phyloP scores from a whole-genome alignment of 352 stramenopile genomes.

The Elongisporangium undulatum region DNA sequence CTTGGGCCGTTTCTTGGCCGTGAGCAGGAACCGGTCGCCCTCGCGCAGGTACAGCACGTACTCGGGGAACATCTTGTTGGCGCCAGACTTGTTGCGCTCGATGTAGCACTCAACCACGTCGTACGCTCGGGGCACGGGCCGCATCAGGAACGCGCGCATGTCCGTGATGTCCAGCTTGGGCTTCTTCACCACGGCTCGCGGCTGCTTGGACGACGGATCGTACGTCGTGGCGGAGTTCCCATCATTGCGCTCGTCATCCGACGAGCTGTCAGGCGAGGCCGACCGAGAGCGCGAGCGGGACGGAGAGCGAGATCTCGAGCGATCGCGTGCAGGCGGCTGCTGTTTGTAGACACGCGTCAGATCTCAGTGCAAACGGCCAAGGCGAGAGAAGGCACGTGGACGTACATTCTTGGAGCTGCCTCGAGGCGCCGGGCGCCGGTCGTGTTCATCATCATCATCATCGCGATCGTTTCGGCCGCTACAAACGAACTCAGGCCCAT shows the following conservation, averaged over 20 bases:
- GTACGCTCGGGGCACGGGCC: constrained; percentile 81
- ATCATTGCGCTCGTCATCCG: constrained; percentile 59
- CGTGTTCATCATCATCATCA: constrained; percentile 53
- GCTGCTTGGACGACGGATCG: constrained; percentile 35
- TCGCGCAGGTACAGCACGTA: constrained; percentile 93
- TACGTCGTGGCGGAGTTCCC: constrained; percentile 57
- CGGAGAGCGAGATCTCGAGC: constrained; percentile 32
- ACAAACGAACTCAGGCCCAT: background rate
- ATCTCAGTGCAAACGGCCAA: background rate
- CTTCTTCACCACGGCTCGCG: constrained; percentile 36
- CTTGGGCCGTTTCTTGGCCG: constrained; percentile 94
- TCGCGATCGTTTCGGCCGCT: constrained; percentile 32
- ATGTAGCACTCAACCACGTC: constrained; percentile 95
- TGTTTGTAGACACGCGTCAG: background rate
- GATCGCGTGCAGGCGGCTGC: constrained; percentile 29
- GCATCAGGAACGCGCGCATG: constrained; percentile 74
- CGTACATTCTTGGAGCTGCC: constrained; percentile 37
- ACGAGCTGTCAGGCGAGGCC: constrained; percentile 56
- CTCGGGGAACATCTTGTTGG: constrained; percentile 93
- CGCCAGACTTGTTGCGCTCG: constrained; percentile 87
- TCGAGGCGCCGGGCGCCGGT: constrained; percentile 18
- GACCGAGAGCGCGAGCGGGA: constrained; percentile 49
- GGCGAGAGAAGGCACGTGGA: background rate
- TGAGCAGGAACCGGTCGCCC: constrained; percentile 95
- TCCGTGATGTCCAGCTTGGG: constrained; percentile 80